phyloP scores from a whole-genome alignment of 192 early-diverging fungal genomes.

The Dissophora ornata region DNA sequence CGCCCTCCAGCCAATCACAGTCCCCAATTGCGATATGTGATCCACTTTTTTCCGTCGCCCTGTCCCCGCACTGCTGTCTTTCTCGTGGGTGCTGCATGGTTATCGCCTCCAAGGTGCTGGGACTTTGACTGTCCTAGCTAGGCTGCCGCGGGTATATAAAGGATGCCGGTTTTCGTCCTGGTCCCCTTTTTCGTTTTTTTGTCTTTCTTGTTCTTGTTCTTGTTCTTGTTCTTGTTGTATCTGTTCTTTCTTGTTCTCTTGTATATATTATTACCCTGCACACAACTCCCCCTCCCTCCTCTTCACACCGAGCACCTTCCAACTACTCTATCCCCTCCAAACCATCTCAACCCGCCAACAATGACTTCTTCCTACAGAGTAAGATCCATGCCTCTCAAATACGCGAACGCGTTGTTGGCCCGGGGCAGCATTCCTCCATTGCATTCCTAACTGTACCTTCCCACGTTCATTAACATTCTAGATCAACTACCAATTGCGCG shows the following conservation, averaged over 20 bases:
- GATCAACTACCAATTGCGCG: slow-evolving; percentile 61
- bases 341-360: neutral
- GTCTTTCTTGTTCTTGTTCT: slow-evolving; percentile 14
- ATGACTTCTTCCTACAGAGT: slow-evolving; percentile 62
- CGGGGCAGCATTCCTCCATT: too few relatives aligned
- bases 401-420: too few relatives aligned
- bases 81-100: neutral
- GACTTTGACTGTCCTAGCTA: neutral
- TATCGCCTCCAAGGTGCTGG: neutral
- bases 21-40: neutral
- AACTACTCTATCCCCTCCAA: neutral
- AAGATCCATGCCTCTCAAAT: slow-evolving; percentile 24
- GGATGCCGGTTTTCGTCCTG: neutral
- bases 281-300: slow-evolving; percentile 13
- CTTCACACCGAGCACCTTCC: neutral
- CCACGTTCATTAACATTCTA: slow-evolving; percentile 3
- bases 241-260: slow-evolving; percentile 14
- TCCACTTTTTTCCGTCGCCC: slow-evolving; percentile 16
- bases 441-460: neutral
- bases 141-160: slow-evolving; percentile 16
- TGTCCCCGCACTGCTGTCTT: neutral
- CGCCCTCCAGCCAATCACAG: slow-evolving; percentile 5
- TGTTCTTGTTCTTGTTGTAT: slow-evolving; percentile 22
- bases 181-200: slow-evolving; percentile 21
- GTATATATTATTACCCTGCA: slow-evolving; percentile 20